Conservation (phyloP, 2,329 filamentous ascomycete genomes). For the Grosmannia clavigera region DNA sequence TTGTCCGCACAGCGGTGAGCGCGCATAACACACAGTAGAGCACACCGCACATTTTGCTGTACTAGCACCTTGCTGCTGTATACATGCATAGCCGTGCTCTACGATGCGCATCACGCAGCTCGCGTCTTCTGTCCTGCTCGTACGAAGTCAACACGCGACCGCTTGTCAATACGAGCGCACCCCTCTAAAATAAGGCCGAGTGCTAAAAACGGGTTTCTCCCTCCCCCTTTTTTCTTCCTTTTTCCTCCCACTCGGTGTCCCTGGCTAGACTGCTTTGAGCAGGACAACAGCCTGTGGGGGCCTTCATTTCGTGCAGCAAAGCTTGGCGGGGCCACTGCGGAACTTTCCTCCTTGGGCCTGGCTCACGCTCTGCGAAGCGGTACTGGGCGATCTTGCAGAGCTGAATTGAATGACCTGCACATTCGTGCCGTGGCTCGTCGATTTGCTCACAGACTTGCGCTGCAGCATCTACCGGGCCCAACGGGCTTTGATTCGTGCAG, state of each 20-base stretch:
- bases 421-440: background rate
- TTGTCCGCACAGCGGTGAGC: background rate
- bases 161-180: background rate
- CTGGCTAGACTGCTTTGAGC: background rate
- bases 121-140: background rate
- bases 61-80: no score
- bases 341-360: background rate
- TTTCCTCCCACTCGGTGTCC: background rate
- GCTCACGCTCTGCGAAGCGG: background rate
- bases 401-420: background rate
- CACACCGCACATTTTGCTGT: background rate
- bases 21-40: background rate
- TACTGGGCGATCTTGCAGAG: background rate
- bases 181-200: background rate
- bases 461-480: no score
- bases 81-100: no score
- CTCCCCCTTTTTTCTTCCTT: background rate
- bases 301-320: background rate
- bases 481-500: no score
- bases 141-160: background rate
- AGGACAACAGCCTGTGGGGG: background rate
- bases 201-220: background rate
- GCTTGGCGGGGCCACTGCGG: background rate
- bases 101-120: background rate
- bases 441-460: background rate